These are phyloP conservation scores for Begonia fuchsioides DNA, from an alignment of 306 rosid genomes.

Conservation along the genomic window DNA sequence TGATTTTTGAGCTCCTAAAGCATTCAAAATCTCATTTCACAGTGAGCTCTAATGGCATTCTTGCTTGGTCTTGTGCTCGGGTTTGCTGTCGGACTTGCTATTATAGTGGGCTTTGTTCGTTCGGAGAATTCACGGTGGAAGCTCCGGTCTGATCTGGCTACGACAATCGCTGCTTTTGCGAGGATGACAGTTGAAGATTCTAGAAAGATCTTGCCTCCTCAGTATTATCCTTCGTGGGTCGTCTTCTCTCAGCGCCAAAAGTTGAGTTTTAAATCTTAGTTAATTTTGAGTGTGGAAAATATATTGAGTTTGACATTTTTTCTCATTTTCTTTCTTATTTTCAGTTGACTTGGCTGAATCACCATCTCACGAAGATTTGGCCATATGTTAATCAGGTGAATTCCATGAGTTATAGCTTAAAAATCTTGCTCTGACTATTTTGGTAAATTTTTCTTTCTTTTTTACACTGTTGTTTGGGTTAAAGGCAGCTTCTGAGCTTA, in stretches of 20 bases:
- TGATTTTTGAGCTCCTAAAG: conserved; percentile 1
- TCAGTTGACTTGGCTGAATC: conserved; percentile 76
- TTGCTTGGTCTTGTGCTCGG: conserved; percentile 61
- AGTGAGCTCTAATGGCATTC: conserved; percentile 47
- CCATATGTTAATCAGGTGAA: conserved; percentile 79
- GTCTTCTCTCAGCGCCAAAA: conserved; percentile 76
- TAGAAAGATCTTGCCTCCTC: conserved; percentile 63
- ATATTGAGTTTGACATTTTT: conserved; percentile 7
- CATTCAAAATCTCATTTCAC: too few species aligned
- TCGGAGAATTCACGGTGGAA: conserved; percentile 55
- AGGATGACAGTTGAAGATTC: conserved; percentile 78
- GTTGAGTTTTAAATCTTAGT: conserved; percentile 25
- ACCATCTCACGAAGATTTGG: conserved; percentile 84
- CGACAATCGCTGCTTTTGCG: conserved; percentile 65
- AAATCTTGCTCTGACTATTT: background rate
- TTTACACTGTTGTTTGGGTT: too few species aligned
- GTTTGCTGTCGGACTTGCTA: conserved; percentile 39
- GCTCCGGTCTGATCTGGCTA: conserved; percentile 55
- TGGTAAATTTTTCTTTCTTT: background rate
- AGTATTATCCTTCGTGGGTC: conserved; percentile 83
- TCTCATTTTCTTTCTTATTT: too few species aligned
- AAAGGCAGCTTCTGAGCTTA: conserved; percentile 96
- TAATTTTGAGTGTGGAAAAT: background rate
- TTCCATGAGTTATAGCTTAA: conserved; percentile 2
- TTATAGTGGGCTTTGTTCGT: conserved; percentile 48